Evolutionary conservation across 768 basidiomycete genomes (phyloP).

Genomic region (Tylopilus felleus): DNA sequence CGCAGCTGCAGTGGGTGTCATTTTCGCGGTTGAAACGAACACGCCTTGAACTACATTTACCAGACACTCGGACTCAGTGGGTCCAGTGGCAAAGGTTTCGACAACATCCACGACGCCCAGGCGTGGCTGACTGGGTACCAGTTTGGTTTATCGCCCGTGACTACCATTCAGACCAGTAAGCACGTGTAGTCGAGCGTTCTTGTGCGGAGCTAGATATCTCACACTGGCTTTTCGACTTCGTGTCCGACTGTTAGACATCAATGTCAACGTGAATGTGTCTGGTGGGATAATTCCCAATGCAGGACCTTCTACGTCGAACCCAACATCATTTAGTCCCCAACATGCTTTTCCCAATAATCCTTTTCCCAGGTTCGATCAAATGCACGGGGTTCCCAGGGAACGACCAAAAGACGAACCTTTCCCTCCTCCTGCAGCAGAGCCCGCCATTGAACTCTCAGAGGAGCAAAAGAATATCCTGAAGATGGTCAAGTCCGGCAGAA

Average conservation of each 20-base stretch:
- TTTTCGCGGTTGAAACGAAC: background rate
- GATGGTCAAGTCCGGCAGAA: slow-evolving; percentile 50
- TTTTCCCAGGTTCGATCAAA: background rate
- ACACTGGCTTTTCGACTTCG: background rate
- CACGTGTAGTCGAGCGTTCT: background rate
- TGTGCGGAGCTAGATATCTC: background rate
- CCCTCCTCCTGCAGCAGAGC: slow-evolving; percentile 1
- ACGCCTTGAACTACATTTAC: background rate
- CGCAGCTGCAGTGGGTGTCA: slow-evolving; percentile 20
- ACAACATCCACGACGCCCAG: slow-evolving; percentile 26
- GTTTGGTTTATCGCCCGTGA: slow-evolving; percentile 7
- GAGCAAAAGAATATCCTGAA: slow-evolving; percentile 43
- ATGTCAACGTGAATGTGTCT: slow-evolving; percentile 17
- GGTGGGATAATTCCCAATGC: background rate
- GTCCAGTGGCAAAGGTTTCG: slow-evolving; percentile 32
- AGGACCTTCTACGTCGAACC: slow-evolving; percentile 7
- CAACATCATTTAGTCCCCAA: background rate
- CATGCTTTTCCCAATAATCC: background rate
- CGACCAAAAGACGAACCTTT: background rate
- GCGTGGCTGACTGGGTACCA: slow-evolving; percentile 21
- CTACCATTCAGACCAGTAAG: slow-evolving; percentile 22
- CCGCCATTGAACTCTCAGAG: slow-evolving; percentile 26
- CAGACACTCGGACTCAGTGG: slow-evolving; percentile 32
- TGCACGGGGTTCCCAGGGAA: background rate
- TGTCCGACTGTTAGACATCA: slow-evolving; percentile 13